Conservation (phyloP, 2,329 filamentous ascomycete species). For the Diaporthe sp. region DNA sequence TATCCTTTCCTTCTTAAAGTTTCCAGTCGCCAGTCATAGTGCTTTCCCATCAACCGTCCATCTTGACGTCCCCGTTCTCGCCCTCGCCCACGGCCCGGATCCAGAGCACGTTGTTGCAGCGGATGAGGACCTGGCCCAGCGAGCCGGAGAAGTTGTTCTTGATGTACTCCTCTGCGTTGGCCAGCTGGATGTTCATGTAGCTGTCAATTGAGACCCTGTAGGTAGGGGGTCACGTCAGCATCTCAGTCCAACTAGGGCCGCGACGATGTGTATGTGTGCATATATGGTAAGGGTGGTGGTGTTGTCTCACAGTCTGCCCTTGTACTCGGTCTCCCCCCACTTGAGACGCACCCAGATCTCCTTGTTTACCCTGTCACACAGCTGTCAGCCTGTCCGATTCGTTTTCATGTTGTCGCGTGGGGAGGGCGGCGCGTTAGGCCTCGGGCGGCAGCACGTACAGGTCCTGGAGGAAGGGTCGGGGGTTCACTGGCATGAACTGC, state of each 20-base stretch:
- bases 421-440: constrained; percentile 71
- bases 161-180: constrained; percentile 92
- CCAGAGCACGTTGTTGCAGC: constrained; percentile 96
- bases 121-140: constrained; percentile 91
- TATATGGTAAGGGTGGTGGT: background rate
- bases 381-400: constrained; percentile 9
- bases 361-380: constrained; percentile 80
- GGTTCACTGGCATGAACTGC: constrained; percentile 93
- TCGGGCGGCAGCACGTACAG: constrained; percentile 71
- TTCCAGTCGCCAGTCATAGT: constrained; percentile 1
- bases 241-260: background rate
- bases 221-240: background rate
- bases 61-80: constrained; percentile 68
- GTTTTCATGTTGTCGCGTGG: constrained; percentile 21
- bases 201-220: constrained; percentile 84
- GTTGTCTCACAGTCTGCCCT: constrained; percentile 75
- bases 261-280: background rate
- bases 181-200: constrained; percentile 99
- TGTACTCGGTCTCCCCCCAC: constrained; percentile 99
- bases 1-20: background rate
- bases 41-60: constrained; percentile 63
- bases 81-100: constrained; percentile 73
- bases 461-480: constrained; percentile 94
- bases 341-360: constrained; percentile 93
- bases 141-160: constrained; percentile 87